Percentiles rank a stretch among this genome's conserved stretches.
phyloP scores from a whole-genome alignment of 495 filamentous ascomycete species.

The Lichina pygmaea region DNA sequence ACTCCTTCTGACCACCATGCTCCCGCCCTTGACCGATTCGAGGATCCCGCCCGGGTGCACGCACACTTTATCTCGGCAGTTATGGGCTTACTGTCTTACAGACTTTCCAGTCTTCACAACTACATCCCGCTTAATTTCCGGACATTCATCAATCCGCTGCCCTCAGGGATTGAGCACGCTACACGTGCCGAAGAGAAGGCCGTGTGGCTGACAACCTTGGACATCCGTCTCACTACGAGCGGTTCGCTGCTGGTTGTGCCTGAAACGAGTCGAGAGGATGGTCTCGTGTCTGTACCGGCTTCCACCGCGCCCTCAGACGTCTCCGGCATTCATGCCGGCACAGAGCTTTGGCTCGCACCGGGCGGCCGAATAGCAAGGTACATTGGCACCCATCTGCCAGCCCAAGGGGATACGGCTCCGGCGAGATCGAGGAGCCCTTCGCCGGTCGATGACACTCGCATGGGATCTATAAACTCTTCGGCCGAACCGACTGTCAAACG shows the following conservation, averaged over 20 bases:
- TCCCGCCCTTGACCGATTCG: not conserved
- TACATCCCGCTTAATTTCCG: conserved; percentile 9
- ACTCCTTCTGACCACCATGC: not conserved
- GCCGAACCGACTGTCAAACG: not conserved
- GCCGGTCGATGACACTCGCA: no score
- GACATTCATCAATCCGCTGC: conserved; percentile 7
- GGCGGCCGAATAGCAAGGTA: conserved; percentile 1
- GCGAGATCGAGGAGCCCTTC: no score
- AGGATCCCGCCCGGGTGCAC: conserved; percentile 3
- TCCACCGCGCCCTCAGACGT: not conserved
- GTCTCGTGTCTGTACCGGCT: not conserved
- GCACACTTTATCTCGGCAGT: conserved; percentile 7
- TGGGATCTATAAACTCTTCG: not conserved
- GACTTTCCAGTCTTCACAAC: conserved; percentile 5
- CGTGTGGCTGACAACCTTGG: not conserved
- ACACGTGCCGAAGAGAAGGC: not conserved
- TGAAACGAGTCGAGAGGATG: not conserved
- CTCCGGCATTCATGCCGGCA: not conserved
- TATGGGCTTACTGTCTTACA: conserved; percentile 7
- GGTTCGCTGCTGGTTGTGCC: conserved; percentile 2
- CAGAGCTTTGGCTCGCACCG: conserved; percentile 2
- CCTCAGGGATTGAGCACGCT: no score
- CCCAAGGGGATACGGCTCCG: no score
- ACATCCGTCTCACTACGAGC: conserved; percentile 2
- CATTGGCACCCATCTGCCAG: not conserved